Conservation (phyloP, 1,139 yeast genomes). For the Hyphopichia pseudoburtonii region DNA sequence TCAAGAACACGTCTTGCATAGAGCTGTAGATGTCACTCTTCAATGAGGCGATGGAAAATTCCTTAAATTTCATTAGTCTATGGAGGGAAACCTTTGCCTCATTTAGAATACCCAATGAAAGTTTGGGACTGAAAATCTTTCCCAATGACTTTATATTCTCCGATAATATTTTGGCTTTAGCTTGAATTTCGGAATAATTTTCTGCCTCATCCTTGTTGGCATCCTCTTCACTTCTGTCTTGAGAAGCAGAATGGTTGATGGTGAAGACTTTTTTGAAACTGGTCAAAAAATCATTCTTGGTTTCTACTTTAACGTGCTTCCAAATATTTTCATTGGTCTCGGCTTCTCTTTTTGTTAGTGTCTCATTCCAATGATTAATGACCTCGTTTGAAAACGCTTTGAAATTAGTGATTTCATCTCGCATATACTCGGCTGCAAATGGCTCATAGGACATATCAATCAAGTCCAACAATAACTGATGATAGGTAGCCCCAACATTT, state of each 20-base stretch:
- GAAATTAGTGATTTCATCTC: slow-evolving; percentile 41
- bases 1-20: slow-evolving; percentile 63
- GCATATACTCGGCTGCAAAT: slow-evolving; percentile 48
- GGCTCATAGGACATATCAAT: slow-evolving; percentile 52
- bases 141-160: slow-evolving; percentile 44
- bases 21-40: slow-evolving; percentile 31
- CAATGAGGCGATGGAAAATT: slow-evolving; percentile 33
- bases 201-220: slow-evolving; percentile 17
- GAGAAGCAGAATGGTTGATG: slow-evolving; percentile 33
- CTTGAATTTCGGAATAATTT: slow-evolving; percentile 41
- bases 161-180: slow-evolving; percentile 43
- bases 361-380: slow-evolving; percentile 35
- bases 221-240: slow-evolving; percentile 13
- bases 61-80: slow-evolving; percentile 33
- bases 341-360: slow-evolving; percentile 36
- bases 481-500: slow-evolving; percentile 37
- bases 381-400: slow-evolving; percentile 24
- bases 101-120: slow-evolving; percentile 38
- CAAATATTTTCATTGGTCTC: slow-evolving; percentile 41
- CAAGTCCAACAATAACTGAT: slow-evolving; percentile 32
- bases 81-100: slow-evolving; percentile 38
- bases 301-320: slow-evolving; percentile 40
- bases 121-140: slow-evolving; percentile 41
- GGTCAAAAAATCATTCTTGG: slow-evolving; percentile 48
- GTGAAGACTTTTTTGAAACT: slow-evolving; percentile 64